Percentiles rank a stretch among this genome's conserved stretches.
Conservation (phyloP, 441 rosid species). For the Populus hybrid region DNA sequence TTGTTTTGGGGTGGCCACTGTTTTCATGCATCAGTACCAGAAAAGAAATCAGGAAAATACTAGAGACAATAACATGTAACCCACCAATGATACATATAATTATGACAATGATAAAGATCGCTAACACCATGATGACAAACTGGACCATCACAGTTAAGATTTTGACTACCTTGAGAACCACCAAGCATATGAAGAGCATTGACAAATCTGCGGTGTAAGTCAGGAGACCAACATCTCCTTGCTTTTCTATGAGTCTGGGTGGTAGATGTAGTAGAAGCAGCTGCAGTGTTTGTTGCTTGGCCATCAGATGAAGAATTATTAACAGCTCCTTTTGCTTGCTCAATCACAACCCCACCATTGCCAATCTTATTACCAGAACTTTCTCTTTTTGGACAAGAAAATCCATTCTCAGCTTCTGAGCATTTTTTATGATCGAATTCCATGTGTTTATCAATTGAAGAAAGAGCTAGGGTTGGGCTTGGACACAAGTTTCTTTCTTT, state of each 20-base stretch:
- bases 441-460: constrained; percentile 32
- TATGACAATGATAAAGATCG: constrained; percentile 6
- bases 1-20: constrained; percentile 97
- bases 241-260: constrained; percentile 78
- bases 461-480: constrained; percentile 41
- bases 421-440: constrained; percentile 42
- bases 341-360: constrained; percentile 14
- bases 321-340: constrained; percentile 34
- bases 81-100: constrained; percentile 3
- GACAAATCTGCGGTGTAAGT: constrained; percentile 90
- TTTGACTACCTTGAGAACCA: constrained; percentile 84
- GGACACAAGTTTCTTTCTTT: constrained; percentile 51
- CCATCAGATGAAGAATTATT: constrained; percentile 33
- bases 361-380: constrained; percentile 12
- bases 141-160: background rate
- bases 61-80: background rate
- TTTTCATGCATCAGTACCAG: constrained; percentile 1
- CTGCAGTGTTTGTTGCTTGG: constrained; percentile 25
- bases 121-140: background rate
- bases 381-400: constrained; percentile 29
- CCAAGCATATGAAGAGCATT: constrained; percentile 98
- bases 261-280: constrained; percentile 9
- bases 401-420: constrained; percentile 29
- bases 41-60: constrained; percentile 11
- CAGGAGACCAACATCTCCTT: constrained; percentile 98